Evolutionary conservation across 148 eudicot genomes (phyloP).

Genomic region (Cornus florida): DNA sequence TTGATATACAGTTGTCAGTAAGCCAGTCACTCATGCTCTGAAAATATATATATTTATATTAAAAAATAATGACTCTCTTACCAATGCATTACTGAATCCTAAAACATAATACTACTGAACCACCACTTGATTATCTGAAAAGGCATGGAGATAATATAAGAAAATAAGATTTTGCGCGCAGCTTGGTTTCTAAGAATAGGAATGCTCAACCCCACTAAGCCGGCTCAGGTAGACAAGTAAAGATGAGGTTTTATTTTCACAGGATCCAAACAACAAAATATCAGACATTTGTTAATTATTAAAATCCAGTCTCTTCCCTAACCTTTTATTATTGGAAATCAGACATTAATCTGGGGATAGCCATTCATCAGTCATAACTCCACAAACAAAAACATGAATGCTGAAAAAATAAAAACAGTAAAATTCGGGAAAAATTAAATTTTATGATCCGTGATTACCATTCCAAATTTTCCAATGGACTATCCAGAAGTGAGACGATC

Average conservation of each 20-base stretch:
- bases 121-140: too few relatives aligned
- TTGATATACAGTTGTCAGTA: neutral
- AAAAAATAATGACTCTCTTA: too few relatives aligned
- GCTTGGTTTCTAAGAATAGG: neutral
- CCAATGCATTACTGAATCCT: too few relatives aligned
- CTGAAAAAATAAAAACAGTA: too few relatives aligned
- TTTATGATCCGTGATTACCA: conserved; percentile 31
- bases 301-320: neutral
- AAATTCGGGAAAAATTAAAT: too few relatives aligned
- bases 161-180: neutral
- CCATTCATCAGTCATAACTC: neutral
- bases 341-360: neutral
- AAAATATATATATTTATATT: neutral
- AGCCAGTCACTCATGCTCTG: neutral
- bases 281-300: too few relatives aligned
- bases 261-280: neutral
- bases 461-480: conserved; percentile 85
- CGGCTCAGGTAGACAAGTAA: too few relatives aligned
- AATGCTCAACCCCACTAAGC: neutral
- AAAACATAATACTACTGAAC: too few relatives aligned
- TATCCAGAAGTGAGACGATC: conserved; percentile 75
- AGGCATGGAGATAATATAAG: too few relatives aligned
- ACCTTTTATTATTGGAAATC: neutral
- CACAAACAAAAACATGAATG: neutral
- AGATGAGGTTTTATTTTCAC: neutral